Conservation (phyloP, 2,329 filamentous ascomycete genomes). For the Xylariaceae sp. region DNA sequence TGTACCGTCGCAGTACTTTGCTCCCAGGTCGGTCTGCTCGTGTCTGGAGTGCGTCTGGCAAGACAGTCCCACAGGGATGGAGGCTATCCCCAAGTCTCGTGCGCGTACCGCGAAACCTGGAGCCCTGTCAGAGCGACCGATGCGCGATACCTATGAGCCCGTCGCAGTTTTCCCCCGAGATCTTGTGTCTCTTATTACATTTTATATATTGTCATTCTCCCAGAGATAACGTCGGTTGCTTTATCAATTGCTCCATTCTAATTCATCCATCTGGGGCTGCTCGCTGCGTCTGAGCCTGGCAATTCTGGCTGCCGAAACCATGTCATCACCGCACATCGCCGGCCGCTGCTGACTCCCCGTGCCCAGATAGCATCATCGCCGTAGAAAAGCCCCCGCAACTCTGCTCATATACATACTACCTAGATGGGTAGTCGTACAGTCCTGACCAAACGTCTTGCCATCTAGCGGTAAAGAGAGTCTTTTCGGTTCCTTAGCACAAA, state of each 20-base stretch:
- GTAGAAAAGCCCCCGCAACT: too few relatives aligned
- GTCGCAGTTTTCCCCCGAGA: conserved; percentile 10
- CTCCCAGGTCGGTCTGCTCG: not conserved
- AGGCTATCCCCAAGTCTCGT: conserved; percentile 11
- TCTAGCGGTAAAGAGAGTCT: too few relatives aligned
- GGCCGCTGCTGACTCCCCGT: too few relatives aligned
- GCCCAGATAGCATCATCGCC: too few relatives aligned
- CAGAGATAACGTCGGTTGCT: conserved; percentile 24
- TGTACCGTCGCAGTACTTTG: not conserved
- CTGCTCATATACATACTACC: too few relatives aligned
- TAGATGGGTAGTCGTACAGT: too few relatives aligned
- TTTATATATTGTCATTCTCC: conserved; percentile 26
- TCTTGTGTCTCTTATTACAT: conserved; percentile 19
- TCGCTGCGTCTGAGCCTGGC: conserved; percentile 1
- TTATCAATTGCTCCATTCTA: conserved; percentile 26
- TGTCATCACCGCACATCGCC: too few relatives aligned
- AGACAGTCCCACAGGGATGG: conserved; percentile 8
- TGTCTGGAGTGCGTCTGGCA: too few relatives aligned
- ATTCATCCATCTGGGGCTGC: conserved; percentile 18
- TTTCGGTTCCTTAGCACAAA: too few relatives aligned
- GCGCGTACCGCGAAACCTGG: conserved; percentile 2
- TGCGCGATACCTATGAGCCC: conserved; percentile 5
- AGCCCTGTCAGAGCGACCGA: conserved; percentile 9
- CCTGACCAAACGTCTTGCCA: too few relatives aligned
- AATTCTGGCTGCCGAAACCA: too few relatives aligned